A percentile compares a stretch with the other conserved stretches of the same genome.
Evolutionary conservation across 805 yeast genomes (phyloP).

Genomic region (Wickerhamiella galacta): DNA sequence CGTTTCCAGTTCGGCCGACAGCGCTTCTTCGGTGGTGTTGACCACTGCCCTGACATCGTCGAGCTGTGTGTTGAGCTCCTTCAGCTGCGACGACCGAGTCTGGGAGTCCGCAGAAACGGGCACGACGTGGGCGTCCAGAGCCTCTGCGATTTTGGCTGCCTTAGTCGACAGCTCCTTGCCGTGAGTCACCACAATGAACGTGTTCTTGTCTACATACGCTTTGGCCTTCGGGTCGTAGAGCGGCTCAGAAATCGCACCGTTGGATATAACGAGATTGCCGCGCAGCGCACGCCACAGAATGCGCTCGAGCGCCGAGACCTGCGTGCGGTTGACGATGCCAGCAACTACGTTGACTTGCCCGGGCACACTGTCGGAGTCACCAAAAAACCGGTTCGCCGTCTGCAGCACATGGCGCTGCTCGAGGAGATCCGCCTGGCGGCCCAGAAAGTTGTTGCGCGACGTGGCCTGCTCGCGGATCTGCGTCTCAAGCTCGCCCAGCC

Average conservation of each 20-base stretch:
- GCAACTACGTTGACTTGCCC: conserved; percentile 34
- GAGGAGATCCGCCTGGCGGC: conserved; percentile 44
- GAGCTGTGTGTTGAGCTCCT: conserved; percentile 31
- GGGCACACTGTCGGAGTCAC: conserved; percentile 22
- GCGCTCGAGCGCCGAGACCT: conserved; percentile 54
- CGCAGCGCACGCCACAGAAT: conserved; percentile 85
- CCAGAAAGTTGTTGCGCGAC: conserved; percentile 46
- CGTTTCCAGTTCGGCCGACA: conserved; percentile 61
- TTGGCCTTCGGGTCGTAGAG: conserved; percentile 46
- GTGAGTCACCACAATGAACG: conserved; percentile 82
- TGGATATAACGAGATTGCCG: conserved; percentile 73
- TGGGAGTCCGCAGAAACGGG: conserved; percentile 32
- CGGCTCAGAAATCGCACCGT: conserved; percentile 53
- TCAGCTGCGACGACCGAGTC: conserved; percentile 23
- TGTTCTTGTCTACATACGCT: conserved; percentile 49
- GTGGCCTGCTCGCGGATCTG: conserved; percentile 56
- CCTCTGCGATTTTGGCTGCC: conserved; percentile 70
- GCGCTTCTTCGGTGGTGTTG: conserved; percentile 47
- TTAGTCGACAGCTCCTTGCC: conserved; percentile 60
- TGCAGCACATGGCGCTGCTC: conserved; percentile 53
- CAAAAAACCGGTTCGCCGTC: conserved; percentile 30
- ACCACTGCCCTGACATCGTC: conserved; percentile 43
- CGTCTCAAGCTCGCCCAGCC: conserved; percentile 51
- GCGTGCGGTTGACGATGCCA: conserved; percentile 66
- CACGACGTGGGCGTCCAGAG: conserved; percentile 69